These are phyloP conservation scores for Fusarium musae DNA, from an alignment of 2,329 filamentous ascomycete genomes.

Conservation along the genomic window DNA sequence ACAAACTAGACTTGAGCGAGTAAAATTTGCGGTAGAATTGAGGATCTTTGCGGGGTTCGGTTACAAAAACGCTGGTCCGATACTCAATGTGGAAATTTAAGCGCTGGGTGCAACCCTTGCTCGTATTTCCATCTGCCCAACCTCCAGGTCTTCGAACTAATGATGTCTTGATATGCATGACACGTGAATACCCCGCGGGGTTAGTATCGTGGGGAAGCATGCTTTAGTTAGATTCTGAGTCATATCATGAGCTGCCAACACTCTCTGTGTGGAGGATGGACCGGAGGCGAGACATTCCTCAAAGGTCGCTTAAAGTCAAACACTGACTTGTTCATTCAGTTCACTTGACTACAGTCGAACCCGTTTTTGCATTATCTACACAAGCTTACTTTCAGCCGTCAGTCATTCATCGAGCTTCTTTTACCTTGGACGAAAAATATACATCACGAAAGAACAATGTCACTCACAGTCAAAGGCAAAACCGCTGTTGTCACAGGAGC, in stretches of 20 bases:
- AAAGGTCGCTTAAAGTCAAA: background rate
- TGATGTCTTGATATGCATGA: too few species aligned
- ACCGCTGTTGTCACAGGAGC: background rate
- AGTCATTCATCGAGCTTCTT: background rate
- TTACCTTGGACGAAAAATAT: background rate
- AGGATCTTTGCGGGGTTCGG: background rate
- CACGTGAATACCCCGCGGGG: background rate
- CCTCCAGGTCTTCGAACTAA: background rate
- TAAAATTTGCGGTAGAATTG: background rate
- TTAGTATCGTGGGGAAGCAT: background rate
- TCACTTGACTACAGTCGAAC: background rate
- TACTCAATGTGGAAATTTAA: background rate
- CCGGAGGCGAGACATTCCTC: background rate
- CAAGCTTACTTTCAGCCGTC: background rate
- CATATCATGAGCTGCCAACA: background rate
- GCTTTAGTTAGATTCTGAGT: background rate
- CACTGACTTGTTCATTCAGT: background rate
- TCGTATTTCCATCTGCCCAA: background rate
- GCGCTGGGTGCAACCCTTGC: background rate
- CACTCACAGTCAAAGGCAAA: background rate
- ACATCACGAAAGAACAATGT: background rate
- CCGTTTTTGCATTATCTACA: background rate
- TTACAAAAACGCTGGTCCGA: too few species aligned
- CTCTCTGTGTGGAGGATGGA: background rate
- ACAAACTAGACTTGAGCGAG: background rate